These are phyloP conservation scores for Pichia californica DNA, from an alignment of 805 yeast species.

Conservation along the genomic window DNA sequence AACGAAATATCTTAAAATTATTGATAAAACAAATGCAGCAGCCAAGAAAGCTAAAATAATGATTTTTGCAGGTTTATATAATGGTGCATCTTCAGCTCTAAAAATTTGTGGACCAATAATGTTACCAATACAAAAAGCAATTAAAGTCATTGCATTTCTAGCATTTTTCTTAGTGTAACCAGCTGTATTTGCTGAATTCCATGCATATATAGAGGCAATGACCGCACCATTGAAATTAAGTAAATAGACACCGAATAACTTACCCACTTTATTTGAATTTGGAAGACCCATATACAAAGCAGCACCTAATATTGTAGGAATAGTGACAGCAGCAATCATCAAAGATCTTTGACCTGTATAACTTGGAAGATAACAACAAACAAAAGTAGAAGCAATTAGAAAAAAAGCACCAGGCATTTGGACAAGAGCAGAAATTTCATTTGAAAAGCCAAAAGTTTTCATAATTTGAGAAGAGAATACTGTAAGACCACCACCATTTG, in stretches of 20 bases:
- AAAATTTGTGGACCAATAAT: slow-evolving; percentile 50
- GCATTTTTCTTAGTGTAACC: slow-evolving; percentile 46
- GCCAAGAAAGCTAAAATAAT: slow-evolving; percentile 13
- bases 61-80: slow-evolving; percentile 42
- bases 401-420: slow-evolving; percentile 31
- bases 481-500: slow-evolving; percentile 28
- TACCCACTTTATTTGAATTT: slow-evolving; percentile 20
- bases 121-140: slow-evolving; percentile 41
- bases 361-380: slow-evolving; percentile 30
- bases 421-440: slow-evolving; percentile 26
- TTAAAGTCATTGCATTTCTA: slow-evolving; percentile 40
- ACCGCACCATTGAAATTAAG: slow-evolving; percentile 24
- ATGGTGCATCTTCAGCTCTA: slow-evolving; percentile 40
- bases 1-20: slow-evolving; percentile 1
- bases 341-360: slow-evolving; percentile 31
- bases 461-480: slow-evolving; percentile 21
- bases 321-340: slow-evolving; percentile 10
- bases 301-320: slow-evolving; percentile 22
- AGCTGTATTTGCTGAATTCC: slow-evolving; percentile 32
- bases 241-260: slow-evolving; percentile 27
- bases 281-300: slow-evolving; percentile 21
- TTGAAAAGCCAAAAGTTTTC: slow-evolving; percentile 26
- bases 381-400: slow-evolving; percentile 21
- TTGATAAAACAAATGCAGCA: neutral
- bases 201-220: slow-evolving; percentile 18